Percentiles rank a stretch among this genome's conserved stretches.
These are phyloP conservation scores for Komagataea norvegica DNA, from an alignment of 1,139 yeast species.

Conservation along the genomic window DNA sequence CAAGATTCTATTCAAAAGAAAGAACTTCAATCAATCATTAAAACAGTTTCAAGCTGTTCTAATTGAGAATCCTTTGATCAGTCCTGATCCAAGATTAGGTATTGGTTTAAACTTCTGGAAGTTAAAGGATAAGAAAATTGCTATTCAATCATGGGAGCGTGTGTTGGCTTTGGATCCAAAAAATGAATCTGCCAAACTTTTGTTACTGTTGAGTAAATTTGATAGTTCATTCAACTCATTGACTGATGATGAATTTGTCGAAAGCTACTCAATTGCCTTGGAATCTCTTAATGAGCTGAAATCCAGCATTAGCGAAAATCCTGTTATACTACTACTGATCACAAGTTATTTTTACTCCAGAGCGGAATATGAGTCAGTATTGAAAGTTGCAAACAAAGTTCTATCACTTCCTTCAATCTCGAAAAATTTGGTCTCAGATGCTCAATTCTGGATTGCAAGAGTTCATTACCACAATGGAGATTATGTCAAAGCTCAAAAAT, in stretches of 20 bases:
- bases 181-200: conserved; percentile 58
- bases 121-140: conserved; percentile 72
- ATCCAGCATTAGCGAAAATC: conserved; percentile 27
- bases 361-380: conserved; percentile 52
- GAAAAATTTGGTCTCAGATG: conserved; percentile 59
- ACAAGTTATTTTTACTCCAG: conserved; percentile 57
- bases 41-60: conserved; percentile 80
- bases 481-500: conserved; percentile 62
- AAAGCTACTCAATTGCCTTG: conserved; percentile 44
- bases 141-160: conserved; percentile 79
- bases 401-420: conserved; percentile 37
- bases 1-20: conserved; percentile 66
- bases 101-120: conserved; percentile 94
- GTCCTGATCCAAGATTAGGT: conserved; percentile 94
- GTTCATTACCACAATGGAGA: conserved; percentile 58
- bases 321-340: conserved; percentile 43
- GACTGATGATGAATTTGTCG: conserved; percentile 55
- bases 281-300: conserved; percentile 29
- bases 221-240: conserved; percentile 59
- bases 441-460: conserved; percentile 83
- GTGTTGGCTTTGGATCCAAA: conserved; percentile 61
- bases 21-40: conserved; percentile 69
- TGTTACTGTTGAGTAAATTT: conserved; percentile 65
- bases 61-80: conserved; percentile 66
- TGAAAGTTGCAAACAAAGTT: conserved; percentile 51